Evolutionary conservation across 352 stramenopile genomes (phyloP).

Genomic region (Pythium utonaiense): DNA sequence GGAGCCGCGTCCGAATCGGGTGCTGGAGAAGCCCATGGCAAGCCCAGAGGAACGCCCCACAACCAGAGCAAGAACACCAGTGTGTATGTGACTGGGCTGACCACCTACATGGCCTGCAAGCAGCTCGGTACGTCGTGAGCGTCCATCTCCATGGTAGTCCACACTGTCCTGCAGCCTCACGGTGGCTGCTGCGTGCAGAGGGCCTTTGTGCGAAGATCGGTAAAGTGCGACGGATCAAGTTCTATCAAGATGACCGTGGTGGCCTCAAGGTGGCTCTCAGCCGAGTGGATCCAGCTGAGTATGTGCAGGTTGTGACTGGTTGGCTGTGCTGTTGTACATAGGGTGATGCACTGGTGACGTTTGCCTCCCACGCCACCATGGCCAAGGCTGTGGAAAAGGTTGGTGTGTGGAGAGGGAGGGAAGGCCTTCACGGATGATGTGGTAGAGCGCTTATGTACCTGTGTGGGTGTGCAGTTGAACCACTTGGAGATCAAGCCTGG

Average conservation of each 20-base stretch:
- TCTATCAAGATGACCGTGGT: conserved; percentile 79
- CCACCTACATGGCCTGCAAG: conserved; percentile 78
- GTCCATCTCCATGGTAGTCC: no score
- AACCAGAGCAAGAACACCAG: conserved; percentile 43
- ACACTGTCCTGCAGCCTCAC: no score
- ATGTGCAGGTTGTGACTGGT: not conserved
- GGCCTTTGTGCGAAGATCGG: conserved; percentile 62
- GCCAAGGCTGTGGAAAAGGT: conserved; percentile 50
- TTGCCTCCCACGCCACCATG: conserved; percentile 62
- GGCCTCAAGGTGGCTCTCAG: conserved; percentile 46
- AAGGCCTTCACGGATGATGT: no score
- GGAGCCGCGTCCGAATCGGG: not conserved
- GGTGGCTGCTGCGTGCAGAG: conserved; percentile 32
- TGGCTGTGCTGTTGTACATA: conserved; percentile 16
- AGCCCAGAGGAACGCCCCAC: conserved; percentile 16
- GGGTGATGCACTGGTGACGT: conserved; percentile 86
- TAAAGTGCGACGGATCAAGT: conserved; percentile 84
- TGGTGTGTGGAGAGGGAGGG: no score
- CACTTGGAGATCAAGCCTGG: conserved; percentile 84
- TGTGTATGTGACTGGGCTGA: conserved; percentile 76
- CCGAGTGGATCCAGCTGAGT: no score
- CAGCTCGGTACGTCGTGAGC: conserved; percentile 65
- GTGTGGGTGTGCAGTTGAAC: no score
- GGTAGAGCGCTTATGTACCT: no score
- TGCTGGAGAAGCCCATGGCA: conserved; percentile 9